Evolutionary conservation across 2,329 filamentous ascomycete genomes (phyloP), one percentile per base, ranked within the genome.

Genomic region (Verticillium tricorpus): DNA sequence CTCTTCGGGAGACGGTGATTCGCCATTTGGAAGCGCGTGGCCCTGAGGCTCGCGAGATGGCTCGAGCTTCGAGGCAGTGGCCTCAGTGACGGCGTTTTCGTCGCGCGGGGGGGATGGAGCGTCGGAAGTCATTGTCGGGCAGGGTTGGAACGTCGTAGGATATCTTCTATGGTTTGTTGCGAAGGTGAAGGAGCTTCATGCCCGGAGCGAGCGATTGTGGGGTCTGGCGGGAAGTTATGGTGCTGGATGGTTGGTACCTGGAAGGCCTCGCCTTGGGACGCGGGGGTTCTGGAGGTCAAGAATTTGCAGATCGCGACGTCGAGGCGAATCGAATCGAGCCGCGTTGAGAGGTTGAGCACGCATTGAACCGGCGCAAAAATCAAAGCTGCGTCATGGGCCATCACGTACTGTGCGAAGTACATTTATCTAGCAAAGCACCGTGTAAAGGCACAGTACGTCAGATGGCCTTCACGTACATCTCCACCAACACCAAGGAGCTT

Each of bases 31-130:
- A 8, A 19, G 19, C 19, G n/a, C 12, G n/a, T n/a, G n/a, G 45
- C 60, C 9, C 45, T 22, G 17, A 19, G 19, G n/a, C 19, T 52
- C 6, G 11, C 1, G 45, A 14, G n/a, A 28, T 5, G 28, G 28
- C 28, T 28, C 5, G 28, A 28, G 28, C 5, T 19, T n/a, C 15
- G 45, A 8, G 11, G 9, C 9, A 11, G 45, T 9, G 19, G 11
- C 22, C n/a, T 19, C 45, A 25, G n/a, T 19, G 19, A 12, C n/a
- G 19, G 45, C 45, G 45, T 8, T 52, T 66, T 61, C 2, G 64
- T 56, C 55, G 68, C 64, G 50, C 60, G 64, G 22, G 8, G 45
- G n/a, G n/a, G 45, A 6, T 4, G 19, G 45, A 25, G 45, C n/a
- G 45, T 52, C 45, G 45, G 45, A 52, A 52, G 45, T 19, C 45